phyloP scores from a whole-genome alignment of 2,329 filamentous ascomycete genomes.

The Ceratocystis ficicola region DNA sequence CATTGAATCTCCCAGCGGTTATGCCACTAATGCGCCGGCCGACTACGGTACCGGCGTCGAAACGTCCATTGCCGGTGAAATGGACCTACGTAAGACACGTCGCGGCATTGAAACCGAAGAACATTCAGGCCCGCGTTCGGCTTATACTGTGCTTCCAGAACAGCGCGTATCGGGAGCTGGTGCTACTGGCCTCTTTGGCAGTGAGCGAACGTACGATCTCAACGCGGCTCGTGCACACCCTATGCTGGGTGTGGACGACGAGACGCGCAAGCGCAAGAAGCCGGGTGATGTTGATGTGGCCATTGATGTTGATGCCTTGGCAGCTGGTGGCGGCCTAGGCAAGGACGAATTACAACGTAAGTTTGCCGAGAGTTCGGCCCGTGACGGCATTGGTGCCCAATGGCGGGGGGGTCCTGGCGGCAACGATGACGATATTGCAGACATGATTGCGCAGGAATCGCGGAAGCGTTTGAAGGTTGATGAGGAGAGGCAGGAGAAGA shows the following conservation, averaged over 20 bases:
- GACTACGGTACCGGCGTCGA: constrained; percentile 58
- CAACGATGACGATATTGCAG: constrained; percentile 75
- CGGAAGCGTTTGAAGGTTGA: constrained; percentile 83
- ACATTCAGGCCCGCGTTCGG: constrained; percentile 56
- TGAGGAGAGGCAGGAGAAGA: constrained; percentile 61
- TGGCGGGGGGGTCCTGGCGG: constrained; percentile 37
- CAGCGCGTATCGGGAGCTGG: constrained; percentile 27
- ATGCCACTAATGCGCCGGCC: constrained; percentile 67
- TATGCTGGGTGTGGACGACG: constrained; percentile 68
- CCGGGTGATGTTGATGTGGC: constrained; percentile 89
- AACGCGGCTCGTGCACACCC: constrained; percentile 48
- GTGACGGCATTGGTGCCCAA: constrained; percentile 54
- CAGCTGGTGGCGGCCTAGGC: constrained; percentile 59
- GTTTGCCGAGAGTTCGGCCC: constrained; percentile 61
- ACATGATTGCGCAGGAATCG: constrained; percentile 92
- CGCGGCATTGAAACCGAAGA: constrained; percentile 84
- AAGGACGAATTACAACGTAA: constrained; percentile 71
- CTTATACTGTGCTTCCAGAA: constrained; percentile 84
- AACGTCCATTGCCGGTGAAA: constrained; percentile 70
- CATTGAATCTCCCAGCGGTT: constrained; percentile 67
- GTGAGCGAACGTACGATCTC: constrained; percentile 86
- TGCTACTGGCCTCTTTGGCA: constrained; percentile 81
- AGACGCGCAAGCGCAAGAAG: constrained; percentile 79
- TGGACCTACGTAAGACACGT: constrained; percentile 74
- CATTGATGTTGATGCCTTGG: constrained; percentile 72